Evolutionary conservation across 257 asterid species (phyloP).

Genomic region (Nicotiana obtusifolia): DNA sequence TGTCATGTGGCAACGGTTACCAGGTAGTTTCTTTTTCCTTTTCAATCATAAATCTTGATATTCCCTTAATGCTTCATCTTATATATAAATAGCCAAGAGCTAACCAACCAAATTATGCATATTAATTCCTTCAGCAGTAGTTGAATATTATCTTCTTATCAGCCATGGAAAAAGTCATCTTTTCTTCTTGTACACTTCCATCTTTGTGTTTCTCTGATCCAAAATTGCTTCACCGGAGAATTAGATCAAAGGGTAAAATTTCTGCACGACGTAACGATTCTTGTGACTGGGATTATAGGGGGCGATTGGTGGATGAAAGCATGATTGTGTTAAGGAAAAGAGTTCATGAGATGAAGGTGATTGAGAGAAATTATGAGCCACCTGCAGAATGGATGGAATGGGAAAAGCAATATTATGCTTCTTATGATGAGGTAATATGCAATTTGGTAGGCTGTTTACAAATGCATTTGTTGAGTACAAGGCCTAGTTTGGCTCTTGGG

Average conservation of each 20-base stretch:
- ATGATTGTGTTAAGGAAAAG: slow-evolving; percentile 50
- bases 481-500: slow-evolving; percentile 44
- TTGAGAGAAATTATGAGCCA: slow-evolving; percentile 33
- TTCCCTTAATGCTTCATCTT: neutral
- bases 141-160: too few species aligned
- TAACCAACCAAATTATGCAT: too few species aligned
- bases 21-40: neutral
- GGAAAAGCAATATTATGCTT: slow-evolving; percentile 39
- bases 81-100: neutral
- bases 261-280: slow-evolving; percentile 24
- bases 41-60: neutral
- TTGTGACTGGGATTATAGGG: slow-evolving; percentile 22
- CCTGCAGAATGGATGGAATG: slow-evolving; percentile 56
- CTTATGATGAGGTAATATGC: slow-evolving; percentile 35
- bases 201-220: neutral
- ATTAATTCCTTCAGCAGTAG: too few species aligned
- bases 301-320: slow-evolving; percentile 42
- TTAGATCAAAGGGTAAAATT: neutral
- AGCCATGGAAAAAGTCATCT: neutral
- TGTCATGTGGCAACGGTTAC: neutral
- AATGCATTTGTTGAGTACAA: slow-evolving; percentile 38
- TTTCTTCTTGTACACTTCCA: neutral
- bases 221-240: neutral
- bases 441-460: slow-evolving; percentile 44
- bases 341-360: slow-evolving; percentile 46